A percentile compares a stretch with the other conserved stretches of the same genome.
Evolutionary conservation across 345 rosid genomes (phyloP).

Genomic region (Syzygium aqueum): DNA sequence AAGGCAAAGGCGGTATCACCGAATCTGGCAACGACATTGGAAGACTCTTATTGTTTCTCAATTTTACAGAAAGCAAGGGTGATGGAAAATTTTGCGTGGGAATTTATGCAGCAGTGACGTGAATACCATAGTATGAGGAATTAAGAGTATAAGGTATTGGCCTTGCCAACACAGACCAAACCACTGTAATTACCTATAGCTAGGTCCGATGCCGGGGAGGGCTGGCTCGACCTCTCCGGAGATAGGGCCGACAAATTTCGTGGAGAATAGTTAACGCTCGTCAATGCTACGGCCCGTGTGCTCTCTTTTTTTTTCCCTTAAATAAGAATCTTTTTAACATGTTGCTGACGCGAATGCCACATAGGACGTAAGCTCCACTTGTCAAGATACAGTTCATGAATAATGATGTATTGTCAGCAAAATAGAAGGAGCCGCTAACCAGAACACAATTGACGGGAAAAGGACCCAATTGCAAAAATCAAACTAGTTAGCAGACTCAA

Average conservation of each 20-base stretch:
- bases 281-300: neutral
- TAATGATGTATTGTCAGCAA: accelerated
- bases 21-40: neutral
- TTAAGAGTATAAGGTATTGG: neutral
- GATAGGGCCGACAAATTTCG: neutral
- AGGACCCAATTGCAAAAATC: neutral
- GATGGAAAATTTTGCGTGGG: neutral
- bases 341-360: neutral
- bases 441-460: neutral
- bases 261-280: neutral
- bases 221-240: neutral
- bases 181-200: neutral
- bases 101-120: neutral
- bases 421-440: neutral
- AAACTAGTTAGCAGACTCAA: neutral
- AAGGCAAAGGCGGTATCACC: neutral
- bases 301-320: neutral
- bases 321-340: neutral
- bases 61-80: neutral
- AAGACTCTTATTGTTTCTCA: neutral
- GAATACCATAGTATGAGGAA: neutral
- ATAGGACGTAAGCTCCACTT: neutral
- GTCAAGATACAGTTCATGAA: neutral
- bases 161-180: too few species aligned
- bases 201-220: neutral